Conservation (phyloP, 345 rosid genomes). For the Citrus mangshanensis region DNA sequence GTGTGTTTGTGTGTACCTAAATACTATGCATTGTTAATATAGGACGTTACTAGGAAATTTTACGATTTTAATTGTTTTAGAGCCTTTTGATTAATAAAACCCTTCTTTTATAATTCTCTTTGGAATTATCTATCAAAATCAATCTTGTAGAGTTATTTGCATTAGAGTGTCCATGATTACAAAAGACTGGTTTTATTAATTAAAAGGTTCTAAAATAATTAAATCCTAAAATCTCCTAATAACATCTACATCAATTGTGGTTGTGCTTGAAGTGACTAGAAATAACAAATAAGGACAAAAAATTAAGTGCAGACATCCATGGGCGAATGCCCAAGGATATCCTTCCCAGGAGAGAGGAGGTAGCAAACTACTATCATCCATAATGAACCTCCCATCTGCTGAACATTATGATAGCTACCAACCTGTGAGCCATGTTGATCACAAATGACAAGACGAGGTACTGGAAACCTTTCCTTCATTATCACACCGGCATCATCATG, state of each 20-base stretch:
- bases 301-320: background rate
- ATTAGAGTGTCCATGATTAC: no score
- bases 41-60: no score
- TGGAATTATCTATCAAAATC: no score
- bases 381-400: background rate
- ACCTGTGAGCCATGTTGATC: constrained; percentile 99
- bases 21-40: background rate
- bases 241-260: background rate
- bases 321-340: background rate
- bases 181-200: no score
- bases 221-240: no score
- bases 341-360: background rate
- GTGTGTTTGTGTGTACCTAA: background rate
- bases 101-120: no score
- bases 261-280: background rate
- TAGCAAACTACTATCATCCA: background rate
- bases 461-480: constrained; percentile 85
- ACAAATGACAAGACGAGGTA: constrained; percentile 84
- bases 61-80: no score
- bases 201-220: no score
- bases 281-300: background rate
- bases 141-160: no score
- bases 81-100: no score
- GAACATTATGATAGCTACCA: constrained; percentile 10
- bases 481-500: constrained; percentile 55